Evolutionary conservation across 805 yeast species (phyloP).

Genomic region (Brettanomyces sp.): DNA sequence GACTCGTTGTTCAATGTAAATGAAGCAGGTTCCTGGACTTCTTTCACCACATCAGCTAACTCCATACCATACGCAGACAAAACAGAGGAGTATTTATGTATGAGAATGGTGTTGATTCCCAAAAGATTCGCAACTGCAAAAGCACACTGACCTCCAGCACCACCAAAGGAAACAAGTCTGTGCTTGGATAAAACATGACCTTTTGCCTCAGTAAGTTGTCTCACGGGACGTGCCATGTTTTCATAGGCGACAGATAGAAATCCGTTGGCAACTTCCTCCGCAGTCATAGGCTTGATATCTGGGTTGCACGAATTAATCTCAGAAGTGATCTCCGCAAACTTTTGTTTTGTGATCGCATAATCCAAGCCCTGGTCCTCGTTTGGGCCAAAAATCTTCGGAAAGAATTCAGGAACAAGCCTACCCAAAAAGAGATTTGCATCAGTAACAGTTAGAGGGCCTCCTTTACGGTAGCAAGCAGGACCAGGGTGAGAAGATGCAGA

Average conservation of each 20-base stretch:
- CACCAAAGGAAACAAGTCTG: conserved; percentile 77
- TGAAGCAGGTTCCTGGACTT: conserved; percentile 66
- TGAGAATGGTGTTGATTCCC: conserved; percentile 59
- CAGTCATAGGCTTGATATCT: conserved; percentile 32
- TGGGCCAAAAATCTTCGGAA: conserved; percentile 80
- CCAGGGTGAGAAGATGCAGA: conserved; percentile 87
- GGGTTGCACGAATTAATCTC: conserved; percentile 45
- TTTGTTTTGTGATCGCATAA: conserved; percentile 34
- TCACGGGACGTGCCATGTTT: conserved; percentile 83
- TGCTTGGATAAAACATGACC: conserved; percentile 63
- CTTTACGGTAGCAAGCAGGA: conserved; percentile 78
- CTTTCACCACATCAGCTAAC: conserved; percentile 77
- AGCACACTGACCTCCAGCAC: conserved; percentile 92
- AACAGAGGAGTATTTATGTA: conserved; percentile 76
- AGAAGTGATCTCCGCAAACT: conserved; percentile 46
- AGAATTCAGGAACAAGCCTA: conserved; percentile 60
- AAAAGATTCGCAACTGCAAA: conserved; percentile 63
- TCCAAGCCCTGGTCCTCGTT: conserved; percentile 67
- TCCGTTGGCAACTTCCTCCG: conserved; percentile 71
- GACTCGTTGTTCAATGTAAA: conserved; percentile 28
- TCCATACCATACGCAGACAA: conserved; percentile 85
- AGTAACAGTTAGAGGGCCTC: conserved; percentile 77
- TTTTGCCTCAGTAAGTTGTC: conserved; percentile 77
- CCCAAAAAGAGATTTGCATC: conserved; percentile 76
- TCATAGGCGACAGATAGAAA: conserved; percentile 79